Evolutionary conservation across 805 yeast genomes (phyloP).

Genomic region (Peterozyma toletana): DNA sequence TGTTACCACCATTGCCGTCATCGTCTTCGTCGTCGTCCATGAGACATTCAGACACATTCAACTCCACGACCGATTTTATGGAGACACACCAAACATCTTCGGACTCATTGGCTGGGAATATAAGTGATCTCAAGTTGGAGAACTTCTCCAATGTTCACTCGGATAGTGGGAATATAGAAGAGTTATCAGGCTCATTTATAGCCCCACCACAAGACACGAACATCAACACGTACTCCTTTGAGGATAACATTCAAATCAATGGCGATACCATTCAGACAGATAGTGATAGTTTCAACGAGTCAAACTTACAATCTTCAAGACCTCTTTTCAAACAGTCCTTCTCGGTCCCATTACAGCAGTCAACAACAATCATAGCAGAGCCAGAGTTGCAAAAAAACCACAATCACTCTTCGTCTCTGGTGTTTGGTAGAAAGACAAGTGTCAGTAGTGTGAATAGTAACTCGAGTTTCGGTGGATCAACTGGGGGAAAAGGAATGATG

Average conservation of each 20-base stretch:
- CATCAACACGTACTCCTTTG: too few relatives aligned
- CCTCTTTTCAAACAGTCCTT: not conserved
- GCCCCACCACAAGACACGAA: too few relatives aligned
- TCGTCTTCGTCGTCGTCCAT: not conserved
- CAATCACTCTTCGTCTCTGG: too few relatives aligned
- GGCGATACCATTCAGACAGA: too few relatives aligned
- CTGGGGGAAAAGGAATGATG: conserved; percentile 1
- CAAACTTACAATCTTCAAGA: too few relatives aligned
- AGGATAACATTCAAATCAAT: too few relatives aligned
- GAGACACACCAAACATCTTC: not conserved
- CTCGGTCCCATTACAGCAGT: not conserved
- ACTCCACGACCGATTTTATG: not conserved
- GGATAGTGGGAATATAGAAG: too few relatives aligned
- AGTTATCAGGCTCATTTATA: too few relatives aligned
- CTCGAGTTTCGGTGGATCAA: not conserved
- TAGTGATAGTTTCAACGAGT: too few relatives aligned
- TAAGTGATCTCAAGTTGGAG: too few relatives aligned
- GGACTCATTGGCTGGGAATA: not conserved
- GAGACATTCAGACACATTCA: not conserved
- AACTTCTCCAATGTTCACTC: too few relatives aligned
- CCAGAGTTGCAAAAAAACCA: not conserved
- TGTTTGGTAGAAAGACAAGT: not conserved
- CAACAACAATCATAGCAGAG: not conserved
- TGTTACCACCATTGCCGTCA: conserved; percentile 1
- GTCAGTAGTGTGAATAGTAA: conserved; percentile 5